Evolutionary conservation across 163 green algal genomes (phyloP), one percentile per base, ranked within the genome.

Genomic region (Smithsoniella earleae): DNA sequence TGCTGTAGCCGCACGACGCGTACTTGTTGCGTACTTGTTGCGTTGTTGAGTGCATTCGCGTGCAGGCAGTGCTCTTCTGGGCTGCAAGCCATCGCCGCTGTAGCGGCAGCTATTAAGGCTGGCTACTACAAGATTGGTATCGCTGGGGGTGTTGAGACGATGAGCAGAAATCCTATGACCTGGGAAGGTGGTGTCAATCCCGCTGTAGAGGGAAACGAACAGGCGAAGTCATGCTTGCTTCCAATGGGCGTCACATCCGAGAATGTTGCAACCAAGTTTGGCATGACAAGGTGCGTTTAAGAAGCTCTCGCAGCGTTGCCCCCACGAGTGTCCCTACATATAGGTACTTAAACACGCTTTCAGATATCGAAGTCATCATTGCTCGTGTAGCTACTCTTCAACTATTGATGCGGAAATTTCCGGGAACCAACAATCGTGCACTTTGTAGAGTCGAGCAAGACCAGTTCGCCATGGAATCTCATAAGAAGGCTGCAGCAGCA

Each of bases 241-340:
- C 92, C 93, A 20, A 98, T 98, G 93, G 92, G 94, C 30, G 78
- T 98, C 45, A 99, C 94, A 28, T 94, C 85, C 28, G 94, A 99
- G 83, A 98, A 98, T 74, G 94, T 99, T 76, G 91, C 94, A 0
- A 88, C 87, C 20, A 84, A 89, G 65, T 99, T 89, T 73, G 87
- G 86, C 49, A 79, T 99, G 37, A 76, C 3, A 8, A 69, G 58
- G 58, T 69, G 58, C 20, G 52, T 27, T 49, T 49, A 49, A 22
- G 13, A 13, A 49, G 40, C 40, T 13, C 13, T 10, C 40, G 10
- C 10, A 13, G 10, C 40, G 13, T 49, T 49, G 13, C 40, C 10
- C 13, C 40, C 10, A 49, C 40, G 13, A 49, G 40, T 10, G 40
- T 13, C 10, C 40, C 13, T 10, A 49, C 40, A 13, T 49, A 49